These are phyloP conservation scores for Globisporangium carolinianum DNA, from an alignment of 352 stramenopile species.

Conservation along the genomic window DNA sequence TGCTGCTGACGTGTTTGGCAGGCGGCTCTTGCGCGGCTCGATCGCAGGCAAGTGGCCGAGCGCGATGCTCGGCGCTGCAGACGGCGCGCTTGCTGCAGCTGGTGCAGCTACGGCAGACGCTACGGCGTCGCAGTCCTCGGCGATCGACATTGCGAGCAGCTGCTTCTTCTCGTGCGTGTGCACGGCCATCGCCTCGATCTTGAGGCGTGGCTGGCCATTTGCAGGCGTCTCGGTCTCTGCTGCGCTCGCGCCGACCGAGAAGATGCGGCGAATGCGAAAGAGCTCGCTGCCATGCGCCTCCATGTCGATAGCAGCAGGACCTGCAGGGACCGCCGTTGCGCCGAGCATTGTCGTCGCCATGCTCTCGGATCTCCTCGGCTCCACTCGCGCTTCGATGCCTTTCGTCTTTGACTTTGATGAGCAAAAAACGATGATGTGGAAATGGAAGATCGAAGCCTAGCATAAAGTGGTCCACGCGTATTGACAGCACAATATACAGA, in stretches of 20 bases:
- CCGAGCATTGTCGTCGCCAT: too few relatives aligned
- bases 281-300: slow-evolving; percentile 43
- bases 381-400: too few relatives aligned
- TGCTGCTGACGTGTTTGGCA: not conserved
- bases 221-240: not conserved
- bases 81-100: not conserved
- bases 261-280: slow-evolving; percentile 73
- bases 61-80: slow-evolving; percentile 19
- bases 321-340: too few relatives aligned
- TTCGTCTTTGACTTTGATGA: too few relatives aligned
- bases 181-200: slow-evolving; percentile 58
- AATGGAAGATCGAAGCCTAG: too few relatives aligned
- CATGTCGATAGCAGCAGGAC: too few relatives aligned
- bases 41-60: slow-evolving; percentile 10
- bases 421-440: too few relatives aligned
- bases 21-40: slow-evolving; percentile 10
- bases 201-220: slow-evolving; percentile 4
- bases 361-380: too few relatives aligned
- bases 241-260: slow-evolving; percentile 16
- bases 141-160: slow-evolving; percentile 55
- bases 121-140: slow-evolving; percentile 2
- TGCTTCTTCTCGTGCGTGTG: slow-evolving; percentile 71
- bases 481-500: too few relatives aligned
- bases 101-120: not conserved
- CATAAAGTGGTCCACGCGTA: too few relatives aligned